These are phyloP conservation scores for Monosporascus ibericus DNA, from an alignment of 2,329 filamentous ascomycete species.

Conservation along the genomic window DNA sequence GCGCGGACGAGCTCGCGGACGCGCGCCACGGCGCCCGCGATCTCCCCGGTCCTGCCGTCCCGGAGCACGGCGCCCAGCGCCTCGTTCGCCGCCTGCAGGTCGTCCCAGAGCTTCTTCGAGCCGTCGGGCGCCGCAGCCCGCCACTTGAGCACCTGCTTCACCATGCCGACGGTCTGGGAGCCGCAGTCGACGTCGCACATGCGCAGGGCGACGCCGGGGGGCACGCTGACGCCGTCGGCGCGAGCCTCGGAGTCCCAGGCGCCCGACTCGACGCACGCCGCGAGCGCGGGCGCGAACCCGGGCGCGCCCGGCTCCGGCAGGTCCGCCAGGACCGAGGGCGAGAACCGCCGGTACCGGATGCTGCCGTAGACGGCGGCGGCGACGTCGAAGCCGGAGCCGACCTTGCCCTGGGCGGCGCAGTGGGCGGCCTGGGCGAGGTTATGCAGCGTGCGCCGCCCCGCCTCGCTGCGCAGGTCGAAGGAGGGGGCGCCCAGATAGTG, in stretches of 20 bases:
- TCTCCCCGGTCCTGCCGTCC: conserved; percentile 35
- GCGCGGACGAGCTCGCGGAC: conserved; percentile 61
- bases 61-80: conserved; percentile 60
- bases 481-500: conserved; percentile 59
- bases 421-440: conserved; percentile 92
- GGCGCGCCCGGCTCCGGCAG: conserved; percentile 61
- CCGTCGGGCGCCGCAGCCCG: conserved; percentile 55
- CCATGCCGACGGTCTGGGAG: conserved; percentile 90
- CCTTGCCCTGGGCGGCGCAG: conserved; percentile 93
- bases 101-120: conserved; percentile 67
- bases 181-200: conserved; percentile 98
- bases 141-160: conserved; percentile 86
- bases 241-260: conserved; percentile 77
- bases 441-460: conserved; percentile 62
- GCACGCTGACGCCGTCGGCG: conserved; percentile 65
- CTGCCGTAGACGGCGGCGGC: conserved; percentile 89
- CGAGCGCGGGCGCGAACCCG: conserved; percentile 62
- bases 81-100: conserved; percentile 70
- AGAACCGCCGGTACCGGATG: conserved; percentile 89
- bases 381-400: conserved; percentile 93
- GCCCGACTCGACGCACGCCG: conserved; percentile 50
- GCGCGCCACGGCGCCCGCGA: conserved; percentile 40
- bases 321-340: conserved; percentile 62
- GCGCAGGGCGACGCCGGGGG: conserved; percentile 66
- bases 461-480: conserved; percentile 51